phyloP scores from a whole-genome alignment of 495 filamentous ascomycete species.

The Trichocladium antarcticum region DNA sequence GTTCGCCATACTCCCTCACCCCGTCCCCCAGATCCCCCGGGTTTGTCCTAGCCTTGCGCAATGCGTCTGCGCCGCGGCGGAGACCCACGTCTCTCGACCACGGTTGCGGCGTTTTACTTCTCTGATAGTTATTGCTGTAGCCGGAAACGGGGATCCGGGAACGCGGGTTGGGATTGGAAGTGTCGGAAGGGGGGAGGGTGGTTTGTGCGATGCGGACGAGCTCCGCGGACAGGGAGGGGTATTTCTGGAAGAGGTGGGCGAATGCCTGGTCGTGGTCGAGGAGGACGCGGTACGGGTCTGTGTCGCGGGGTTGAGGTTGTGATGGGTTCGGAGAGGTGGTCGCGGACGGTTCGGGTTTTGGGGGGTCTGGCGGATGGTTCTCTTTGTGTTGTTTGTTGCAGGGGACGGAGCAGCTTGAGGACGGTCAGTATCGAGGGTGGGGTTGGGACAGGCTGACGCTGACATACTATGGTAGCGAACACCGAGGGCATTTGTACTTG shows the following conservation, averaged over 20 bases:
- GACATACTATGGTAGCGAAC: conserved; percentile 50
- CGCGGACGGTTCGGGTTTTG: conserved; percentile 2
- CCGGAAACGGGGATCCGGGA: background rate
- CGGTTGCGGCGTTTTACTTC: conserved; percentile 6
- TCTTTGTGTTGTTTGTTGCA: conserved; percentile 56
- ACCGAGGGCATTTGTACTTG: conserved; percentile 59
- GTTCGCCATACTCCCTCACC: conserved; percentile 39
- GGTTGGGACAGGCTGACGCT: background rate
- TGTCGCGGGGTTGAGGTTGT: conserved; percentile 3
- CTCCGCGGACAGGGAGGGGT: conserved; percentile 41
- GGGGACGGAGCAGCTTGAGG: conserved; percentile 52
- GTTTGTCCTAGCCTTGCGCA: conserved; percentile 26
- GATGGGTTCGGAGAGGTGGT: conserved; percentile 3
- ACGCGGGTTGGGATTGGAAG: background rate
- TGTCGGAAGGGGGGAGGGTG: conserved; percentile 34
- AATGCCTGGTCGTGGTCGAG: conserved; percentile 37
- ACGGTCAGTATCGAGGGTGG: background rate
- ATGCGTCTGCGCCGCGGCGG: conserved; percentile 27
- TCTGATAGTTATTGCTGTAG: background rate
- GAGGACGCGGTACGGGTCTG: conserved; percentile 29
- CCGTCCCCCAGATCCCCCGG: conserved; percentile 32
- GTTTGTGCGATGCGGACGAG: conserved; percentile 43
- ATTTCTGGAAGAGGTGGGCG: conserved; percentile 39
- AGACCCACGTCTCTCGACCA: conserved; percentile 35
- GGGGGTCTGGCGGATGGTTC: conserved; percentile 25